These are phyloP conservation scores for Erythrobasidium hasegawianum DNA, from an alignment of 1,284 basidiomycete species.

Conservation along the genomic window DNA sequence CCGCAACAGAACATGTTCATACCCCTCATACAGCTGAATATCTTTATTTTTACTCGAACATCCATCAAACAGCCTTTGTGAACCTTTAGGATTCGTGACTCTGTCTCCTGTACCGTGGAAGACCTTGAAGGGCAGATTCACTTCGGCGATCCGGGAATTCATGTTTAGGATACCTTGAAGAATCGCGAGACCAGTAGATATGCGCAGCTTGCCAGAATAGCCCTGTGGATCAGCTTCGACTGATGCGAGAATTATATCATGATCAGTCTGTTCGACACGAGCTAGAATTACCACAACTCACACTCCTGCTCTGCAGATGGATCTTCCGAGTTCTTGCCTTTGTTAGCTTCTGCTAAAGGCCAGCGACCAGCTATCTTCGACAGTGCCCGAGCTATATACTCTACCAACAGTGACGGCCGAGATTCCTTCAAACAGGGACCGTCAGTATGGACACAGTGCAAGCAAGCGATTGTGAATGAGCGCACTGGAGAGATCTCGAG, in stretches of 20 bases:
- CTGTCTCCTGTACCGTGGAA: conserved; percentile 42
- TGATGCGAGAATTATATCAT: conserved; percentile 5
- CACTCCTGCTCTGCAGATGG: conserved; percentile 24
- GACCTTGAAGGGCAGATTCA: conserved; percentile 43
- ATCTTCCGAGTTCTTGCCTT: conserved; percentile 39
- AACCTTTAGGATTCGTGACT: conserved; percentile 16
- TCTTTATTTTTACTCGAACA: conserved; percentile 31
- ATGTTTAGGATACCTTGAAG: conserved; percentile 39
- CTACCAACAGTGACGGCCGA: conserved; percentile 38
- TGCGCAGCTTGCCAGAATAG: conserved; percentile 45
- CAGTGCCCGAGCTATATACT: conserved; percentile 38
- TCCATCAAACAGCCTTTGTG: conserved; percentile 19
- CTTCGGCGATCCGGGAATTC: conserved; percentile 30
- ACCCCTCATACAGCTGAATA: conserved; percentile 39
- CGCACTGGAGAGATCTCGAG: conserved; percentile 34
- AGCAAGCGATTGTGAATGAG: no score
- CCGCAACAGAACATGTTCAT: conserved; percentile 43
- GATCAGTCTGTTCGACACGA: no score
- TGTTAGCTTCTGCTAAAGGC: conserved; percentile 42
- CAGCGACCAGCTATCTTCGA: conserved; percentile 38
- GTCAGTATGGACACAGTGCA: no score
- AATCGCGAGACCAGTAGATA: conserved; percentile 45
- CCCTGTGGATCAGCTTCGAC: conserved; percentile 41
- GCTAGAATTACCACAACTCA: no score
- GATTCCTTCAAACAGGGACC: no score